These are phyloP conservation scores for Daldinia loculata DNA, from an alignment of 495 filamentous ascomycete genomes.

Conservation along the genomic window DNA sequence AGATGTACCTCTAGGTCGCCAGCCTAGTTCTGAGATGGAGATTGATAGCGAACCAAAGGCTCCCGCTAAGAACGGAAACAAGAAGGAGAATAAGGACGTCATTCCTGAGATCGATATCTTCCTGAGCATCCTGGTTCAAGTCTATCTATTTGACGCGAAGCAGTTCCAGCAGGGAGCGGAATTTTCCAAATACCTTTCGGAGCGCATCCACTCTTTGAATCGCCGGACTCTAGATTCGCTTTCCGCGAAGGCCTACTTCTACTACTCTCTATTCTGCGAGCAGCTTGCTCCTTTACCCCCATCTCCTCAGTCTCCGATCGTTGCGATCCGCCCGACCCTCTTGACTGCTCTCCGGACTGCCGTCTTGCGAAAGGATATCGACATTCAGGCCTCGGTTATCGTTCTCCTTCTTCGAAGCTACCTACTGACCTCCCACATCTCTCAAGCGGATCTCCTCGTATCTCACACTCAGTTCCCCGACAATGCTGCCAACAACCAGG, in stretches of 20 bases:
- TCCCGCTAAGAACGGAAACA: constrained; percentile 56
- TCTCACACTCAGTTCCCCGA: constrained; percentile 93
- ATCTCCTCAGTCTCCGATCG: constrained; percentile 82
- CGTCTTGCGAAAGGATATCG: constrained; percentile 92
- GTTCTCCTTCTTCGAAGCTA: constrained; percentile 96
- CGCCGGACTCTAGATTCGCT: constrained; percentile 93
- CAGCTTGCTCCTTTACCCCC: constrained; percentile 85
- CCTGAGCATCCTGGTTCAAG: constrained; percentile 86
- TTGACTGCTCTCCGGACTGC: constrained; percentile 90
- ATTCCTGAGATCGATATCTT: constrained; percentile 94
- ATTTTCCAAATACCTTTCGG: constrained; percentile 82
- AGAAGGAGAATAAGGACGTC: constrained; percentile 74
- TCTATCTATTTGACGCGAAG: constrained; percentile 86
- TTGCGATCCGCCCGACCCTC: constrained; percentile 84
- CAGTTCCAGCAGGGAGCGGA: constrained; percentile 77
- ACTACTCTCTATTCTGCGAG: constrained; percentile 94
- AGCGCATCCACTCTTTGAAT: constrained; percentile 86
- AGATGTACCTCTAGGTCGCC: constrained; percentile 65
- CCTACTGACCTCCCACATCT: constrained; percentile 93
- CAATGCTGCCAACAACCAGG: constrained; percentile 95
- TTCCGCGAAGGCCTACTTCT: constrained; percentile 96
- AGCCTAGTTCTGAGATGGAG: constrained; percentile 73
- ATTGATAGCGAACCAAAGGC: constrained; percentile 70
- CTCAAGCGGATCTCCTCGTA: constrained; percentile 94
- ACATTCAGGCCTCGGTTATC: constrained; percentile 94